Conservation (phyloP, 179 eudicot species). For the Patellifolia procumbens region DNA sequence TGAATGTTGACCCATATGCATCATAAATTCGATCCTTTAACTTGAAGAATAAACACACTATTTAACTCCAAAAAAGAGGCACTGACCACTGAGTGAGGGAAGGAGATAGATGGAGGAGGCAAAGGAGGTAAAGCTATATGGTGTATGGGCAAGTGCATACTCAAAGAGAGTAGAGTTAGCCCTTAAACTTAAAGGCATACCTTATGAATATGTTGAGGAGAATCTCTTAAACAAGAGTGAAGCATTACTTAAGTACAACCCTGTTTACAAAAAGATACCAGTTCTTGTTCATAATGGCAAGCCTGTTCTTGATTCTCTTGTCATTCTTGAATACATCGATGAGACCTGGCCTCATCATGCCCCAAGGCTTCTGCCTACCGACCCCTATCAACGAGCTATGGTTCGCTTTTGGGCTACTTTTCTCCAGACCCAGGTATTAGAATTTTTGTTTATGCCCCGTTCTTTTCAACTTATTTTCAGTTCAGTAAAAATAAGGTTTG, state of each 20-base stretch:
- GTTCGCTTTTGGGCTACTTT: conserved; percentile 45
- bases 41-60: too few species aligned
- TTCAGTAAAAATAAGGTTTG: too few species aligned
- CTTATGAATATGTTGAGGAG: conserved; percentile 47
- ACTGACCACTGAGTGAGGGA: too few species aligned
- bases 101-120: too few species aligned
- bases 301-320: conserved; percentile 35
- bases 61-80: too few species aligned
- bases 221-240: conserved; percentile 47
- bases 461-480: too few species aligned
- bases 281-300: conserved; percentile 40
- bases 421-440: conserved; percentile 25
- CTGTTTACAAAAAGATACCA: conserved; percentile 45
- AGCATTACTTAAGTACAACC: conserved; percentile 42
- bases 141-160: too few species aligned
- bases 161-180: too few species aligned
- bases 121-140: too few species aligned
- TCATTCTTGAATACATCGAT: conserved; percentile 47
- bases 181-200: conserved; percentile 51
- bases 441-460: too few species aligned
- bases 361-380: conserved; percentile 38
- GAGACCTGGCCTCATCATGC: conserved; percentile 36
- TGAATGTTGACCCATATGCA: too few species aligned
- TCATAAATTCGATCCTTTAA: too few species aligned
- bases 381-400: conserved; percentile 38